phyloP scores from a whole-genome alignment of 176 grass and related monocot genomes.

The Avena insularis region DNA sequence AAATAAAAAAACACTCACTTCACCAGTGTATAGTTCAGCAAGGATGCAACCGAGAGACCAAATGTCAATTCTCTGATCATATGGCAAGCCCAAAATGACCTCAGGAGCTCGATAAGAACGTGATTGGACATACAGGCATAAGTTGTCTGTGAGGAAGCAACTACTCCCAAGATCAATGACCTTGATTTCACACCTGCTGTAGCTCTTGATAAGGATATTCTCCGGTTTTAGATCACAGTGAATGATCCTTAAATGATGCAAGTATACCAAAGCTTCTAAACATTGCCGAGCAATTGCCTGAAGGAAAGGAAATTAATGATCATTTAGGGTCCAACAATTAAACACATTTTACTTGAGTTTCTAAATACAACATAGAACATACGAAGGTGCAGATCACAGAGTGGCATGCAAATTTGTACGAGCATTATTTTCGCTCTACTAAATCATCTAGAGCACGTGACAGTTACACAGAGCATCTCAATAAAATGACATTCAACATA shows the following conservation, averaged over 20 bases:
- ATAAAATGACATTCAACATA: slow-evolving; percentile 40
- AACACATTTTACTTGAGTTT: background rate
- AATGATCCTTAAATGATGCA: slow-evolving; percentile 91
- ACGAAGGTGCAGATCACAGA: background rate
- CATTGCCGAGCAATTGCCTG: slow-evolving; percentile 90
- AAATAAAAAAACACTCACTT: slow-evolving; percentile 54
- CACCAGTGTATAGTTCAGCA: slow-evolving; percentile 82
- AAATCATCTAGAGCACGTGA: background rate
- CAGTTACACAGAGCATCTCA: slow-evolving; percentile 36
- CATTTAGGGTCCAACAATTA: background rate
- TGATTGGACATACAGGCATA: slow-evolving; percentile 91
- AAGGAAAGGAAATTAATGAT: slow-evolving; percentile 23
- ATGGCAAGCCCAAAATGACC: slow-evolving; percentile 91
- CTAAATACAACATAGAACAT: background rate
- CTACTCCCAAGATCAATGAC: slow-evolving; percentile 99
- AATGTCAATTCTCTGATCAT: slow-evolving; percentile 96
- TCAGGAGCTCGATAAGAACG: slow-evolving; percentile 98
- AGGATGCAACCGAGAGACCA: slow-evolving; percentile 99
- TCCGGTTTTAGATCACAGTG: slow-evolving; percentile 96
- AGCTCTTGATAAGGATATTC: slow-evolving; percentile 99
- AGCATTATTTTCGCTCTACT: background rate
- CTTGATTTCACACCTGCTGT: slow-evolving; percentile 96
- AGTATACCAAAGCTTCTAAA: slow-evolving; percentile 87
- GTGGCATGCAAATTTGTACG: slow-evolving; percentile 19
- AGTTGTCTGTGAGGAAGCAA: slow-evolving; percentile 90